Evolutionary conservation across 1,284 basidiomycete species (phyloP), one percentile per base, ranked within the genome.

Genomic region (Anthracocystis panici-leucophaei): DNA sequence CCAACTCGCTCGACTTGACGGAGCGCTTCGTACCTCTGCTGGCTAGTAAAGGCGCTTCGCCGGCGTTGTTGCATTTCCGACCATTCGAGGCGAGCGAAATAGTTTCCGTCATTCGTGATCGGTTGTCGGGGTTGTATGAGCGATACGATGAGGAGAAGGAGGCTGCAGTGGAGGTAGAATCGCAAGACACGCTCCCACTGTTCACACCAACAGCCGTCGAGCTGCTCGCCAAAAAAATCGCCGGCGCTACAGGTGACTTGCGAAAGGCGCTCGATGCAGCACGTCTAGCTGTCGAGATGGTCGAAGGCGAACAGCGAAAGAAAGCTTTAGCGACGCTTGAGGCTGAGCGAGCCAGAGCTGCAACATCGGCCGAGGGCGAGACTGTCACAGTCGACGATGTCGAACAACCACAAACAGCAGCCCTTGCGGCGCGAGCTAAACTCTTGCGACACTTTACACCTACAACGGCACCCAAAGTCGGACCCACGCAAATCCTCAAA

Each of bases 171-270:
- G 27, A 29, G 14, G 41, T n/a, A 20, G 25, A 16, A 12, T 5
- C 9, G 20, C 29, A 64, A 5, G 60, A 63, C 10, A 29, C 65
- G 20, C 67, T 85, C 8, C 80, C 83, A 5, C 72, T 87, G 38
- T 80, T 87, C 58, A 76, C 80, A 38, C 76, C 77, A 12, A 73
- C 85, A 2, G 86, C 86, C 0, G 81, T 87, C 31, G 82, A 86
- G 44, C 75, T 87, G 20, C 81, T 84, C n/a, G 78, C 86, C 2
- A 85, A 84, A 58, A 86, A 85, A 69, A 82, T 87, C 45, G 85
- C 86, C 16, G 75, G 83, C 4, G 81, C 79, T 0, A 85, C 86
- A 0, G 86, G 87, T 16, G 87, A 87, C 65, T 61, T 87, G 16
- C 78, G 86, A 29, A 83, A 84, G 40, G 85, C 86, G 45, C 80